Base-by-base conservation (phyloP, 257 asterid genomes). In the Leptodermis oblonga region DNA sequence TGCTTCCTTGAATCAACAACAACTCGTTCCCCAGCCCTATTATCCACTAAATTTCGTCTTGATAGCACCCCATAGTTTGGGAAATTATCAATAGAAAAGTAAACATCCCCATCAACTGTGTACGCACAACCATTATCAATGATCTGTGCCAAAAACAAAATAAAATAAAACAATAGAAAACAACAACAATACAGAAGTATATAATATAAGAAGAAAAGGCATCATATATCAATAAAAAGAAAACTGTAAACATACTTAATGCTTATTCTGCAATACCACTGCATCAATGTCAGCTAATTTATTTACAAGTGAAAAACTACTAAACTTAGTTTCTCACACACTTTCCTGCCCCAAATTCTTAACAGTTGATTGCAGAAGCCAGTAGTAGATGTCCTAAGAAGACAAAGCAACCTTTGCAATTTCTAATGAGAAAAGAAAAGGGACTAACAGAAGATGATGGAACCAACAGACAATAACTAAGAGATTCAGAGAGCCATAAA, bases 21-120 rank as follows among this genome's bases (percentile, higher is more conserved):
- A 79, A 92, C 89, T 31, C 92, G 82, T 70, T 87, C 88, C 20
- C 95, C 92, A 58, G 89, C 87, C 78, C 95, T 81, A 74, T 92
- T 90, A 76, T 85, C 95, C 58, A 71, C 97, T 54, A 85, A 80
- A 82, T 84, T 92, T 73, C 89, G 80, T 58, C 95, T 90, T 0
- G 97, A 90, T 28, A 92, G 81, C 61, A 74, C 74, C 55, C 97
- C 97, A 77, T 92, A 92, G 49, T 79, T 80, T 64, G 90, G 89
- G 74, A 76, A 86, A 49, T 62, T 82, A 42, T 89, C 92, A 45
- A 89, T 88, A 72, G 96, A 84, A 82, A 89, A 89, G 76, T 79
- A 87, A 22, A 87, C 94, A 78, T 89, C 92, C 72, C 90, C 96
- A 46, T 84, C 87, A 67, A 87, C 82, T 73, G 85, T 61, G 74